These are phyloP conservation scores for Oenanthe javanica DNA, from an alignment of 140 eudicot genomes.

Conservation along the genomic window DNA sequence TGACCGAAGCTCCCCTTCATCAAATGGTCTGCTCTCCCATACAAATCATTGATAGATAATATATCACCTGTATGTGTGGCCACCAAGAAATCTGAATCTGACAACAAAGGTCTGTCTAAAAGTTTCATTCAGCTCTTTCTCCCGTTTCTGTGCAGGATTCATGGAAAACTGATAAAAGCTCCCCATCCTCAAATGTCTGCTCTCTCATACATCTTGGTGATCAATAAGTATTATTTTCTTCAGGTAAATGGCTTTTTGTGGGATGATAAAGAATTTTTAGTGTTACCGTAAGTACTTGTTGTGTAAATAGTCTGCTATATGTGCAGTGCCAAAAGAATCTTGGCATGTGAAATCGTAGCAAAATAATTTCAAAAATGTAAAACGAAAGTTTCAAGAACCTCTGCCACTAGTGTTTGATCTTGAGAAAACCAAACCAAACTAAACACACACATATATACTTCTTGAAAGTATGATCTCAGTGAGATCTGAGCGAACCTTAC, in stretches of 20 bases:
- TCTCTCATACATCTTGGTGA: slow-evolving; percentile 17
- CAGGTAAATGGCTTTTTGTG: neutral
- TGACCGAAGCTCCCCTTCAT: slow-evolving; percentile 39
- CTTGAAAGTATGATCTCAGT: no score
- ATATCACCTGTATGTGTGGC: neutral
- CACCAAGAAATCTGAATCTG: slow-evolving; percentile 1
- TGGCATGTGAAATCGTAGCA: neutral
- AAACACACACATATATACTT: neutral
- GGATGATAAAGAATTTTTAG: neutral
- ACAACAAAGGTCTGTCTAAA: neutral
- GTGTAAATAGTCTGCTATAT: neutral
- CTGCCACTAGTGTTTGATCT: neutral
- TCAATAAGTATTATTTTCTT: neutral
- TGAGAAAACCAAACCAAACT: neutral
- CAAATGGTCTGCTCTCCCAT: slow-evolving; percentile 29
- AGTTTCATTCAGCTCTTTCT: slow-evolving; percentile 15
- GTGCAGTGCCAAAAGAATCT: neutral
- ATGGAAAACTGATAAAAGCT: slow-evolving; percentile 31
- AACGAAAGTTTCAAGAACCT: neutral
- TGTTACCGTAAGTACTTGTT: neutral
- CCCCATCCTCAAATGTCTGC: slow-evolving; percentile 33
- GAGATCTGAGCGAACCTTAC: neutral
- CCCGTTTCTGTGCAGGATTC: slow-evolving; percentile 29
- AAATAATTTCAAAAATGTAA: neutral
- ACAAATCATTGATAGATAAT: neutral